phyloP scores from a whole-genome alignment of 345 rosid species.

The Brassica incana region DNA sequence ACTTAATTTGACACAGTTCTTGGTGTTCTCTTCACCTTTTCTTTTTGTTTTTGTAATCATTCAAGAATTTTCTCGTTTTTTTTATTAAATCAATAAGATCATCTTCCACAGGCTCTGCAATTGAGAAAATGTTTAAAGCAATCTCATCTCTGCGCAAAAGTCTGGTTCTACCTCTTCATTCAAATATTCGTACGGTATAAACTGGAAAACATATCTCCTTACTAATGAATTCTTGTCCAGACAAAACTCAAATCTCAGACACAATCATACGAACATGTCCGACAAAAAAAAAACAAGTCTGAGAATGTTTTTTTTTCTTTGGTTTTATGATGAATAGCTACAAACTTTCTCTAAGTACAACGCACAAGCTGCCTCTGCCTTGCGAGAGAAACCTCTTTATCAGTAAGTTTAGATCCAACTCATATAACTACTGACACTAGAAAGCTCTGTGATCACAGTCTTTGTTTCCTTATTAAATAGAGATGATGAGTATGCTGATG shows the following conservation, averaged over 20 bases:
- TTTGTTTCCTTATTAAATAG: conserved; percentile 2
- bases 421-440: neutral
- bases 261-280: conserved; percentile 4
- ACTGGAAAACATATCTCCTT: neutral
- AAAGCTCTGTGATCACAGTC: conserved; percentile 13
- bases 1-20: conserved; percentile 28
- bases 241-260: conserved; percentile 9
- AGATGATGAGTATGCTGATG: conserved; percentile 61
- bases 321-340: conserved; percentile 14
- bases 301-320: neutral
- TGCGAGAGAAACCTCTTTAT: conserved; percentile 23
- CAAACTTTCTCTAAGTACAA: conserved; percentile 27
- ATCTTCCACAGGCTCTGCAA: conserved; percentile 11
- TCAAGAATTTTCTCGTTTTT: neutral
- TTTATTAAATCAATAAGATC: neutral
- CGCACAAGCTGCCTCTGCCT: conserved; percentile 41
- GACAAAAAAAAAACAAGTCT: neutral
- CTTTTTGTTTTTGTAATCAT: neutral
- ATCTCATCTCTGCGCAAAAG: conserved; percentile 28
- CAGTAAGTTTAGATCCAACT: conserved; percentile 29
- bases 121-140: conserved; percentile 29
- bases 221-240: neutral
- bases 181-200: conserved; percentile 34
- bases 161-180: conserved; percentile 27
- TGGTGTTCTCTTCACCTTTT: conserved; percentile 13